A percentile compares a stretch with the other conserved stretches of the same genome.
phyloP scores from a whole-genome alignment of 495 filamentous ascomycete species.

The Acidomyces sp. region DNA sequence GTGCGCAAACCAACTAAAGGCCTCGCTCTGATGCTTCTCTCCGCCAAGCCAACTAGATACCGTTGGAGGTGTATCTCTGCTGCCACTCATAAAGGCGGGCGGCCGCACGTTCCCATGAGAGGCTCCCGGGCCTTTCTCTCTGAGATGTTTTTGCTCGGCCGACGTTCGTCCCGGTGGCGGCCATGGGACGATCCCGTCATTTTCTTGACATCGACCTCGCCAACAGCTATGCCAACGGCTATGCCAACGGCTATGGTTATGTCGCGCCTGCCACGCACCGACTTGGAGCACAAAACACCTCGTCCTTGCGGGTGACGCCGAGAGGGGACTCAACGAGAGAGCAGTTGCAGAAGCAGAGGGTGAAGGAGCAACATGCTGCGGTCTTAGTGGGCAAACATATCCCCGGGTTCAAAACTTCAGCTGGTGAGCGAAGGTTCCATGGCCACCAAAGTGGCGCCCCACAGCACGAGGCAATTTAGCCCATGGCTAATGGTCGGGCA shows the following conservation, averaged over 20 bases:
- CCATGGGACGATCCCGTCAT: constrained; percentile 14
- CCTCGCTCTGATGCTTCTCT: no score
- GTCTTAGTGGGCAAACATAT: constrained; percentile 18
- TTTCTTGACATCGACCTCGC: constrained; percentile 16
- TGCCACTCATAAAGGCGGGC: no score
- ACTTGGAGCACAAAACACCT: not conserved
- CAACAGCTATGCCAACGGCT: constrained; percentile 1
- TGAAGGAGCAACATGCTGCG: constrained; percentile 9
- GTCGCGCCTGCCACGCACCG: no score
- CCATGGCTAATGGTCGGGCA: constrained; percentile 8
- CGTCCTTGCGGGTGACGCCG: constrained; percentile 10
- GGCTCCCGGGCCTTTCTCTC: no score
- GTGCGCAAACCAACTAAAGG: no score
- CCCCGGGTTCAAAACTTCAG: constrained; percentile 28
- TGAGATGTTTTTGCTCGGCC: no score
- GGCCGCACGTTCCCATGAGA: no score
- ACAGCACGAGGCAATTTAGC: no score
- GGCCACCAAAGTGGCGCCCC: no score
- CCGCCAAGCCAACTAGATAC: no score
- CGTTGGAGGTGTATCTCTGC: no score
- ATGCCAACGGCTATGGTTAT: no score
- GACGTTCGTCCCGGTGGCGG: not conserved
- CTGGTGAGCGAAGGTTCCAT: constrained; percentile 27
- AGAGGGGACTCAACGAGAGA: constrained; percentile 12
- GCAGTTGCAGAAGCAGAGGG: constrained; percentile 15